phyloP scores from a whole-genome alignment of 2,329 filamentous ascomycete genomes.

The Aspergillus nomiae region DNA sequence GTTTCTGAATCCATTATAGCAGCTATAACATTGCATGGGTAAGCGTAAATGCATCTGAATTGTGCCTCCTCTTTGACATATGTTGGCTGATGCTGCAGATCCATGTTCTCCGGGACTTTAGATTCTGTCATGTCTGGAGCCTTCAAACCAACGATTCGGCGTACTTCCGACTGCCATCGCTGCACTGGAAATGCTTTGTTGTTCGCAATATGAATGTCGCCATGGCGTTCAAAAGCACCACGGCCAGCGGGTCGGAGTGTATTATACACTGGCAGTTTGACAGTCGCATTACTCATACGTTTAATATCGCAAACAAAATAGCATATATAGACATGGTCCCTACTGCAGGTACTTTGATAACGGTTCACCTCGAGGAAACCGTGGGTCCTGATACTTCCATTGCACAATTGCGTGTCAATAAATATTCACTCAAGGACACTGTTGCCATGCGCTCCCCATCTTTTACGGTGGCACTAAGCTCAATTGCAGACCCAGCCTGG shows the following conservation, averaged over 20 bases:
- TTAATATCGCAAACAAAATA: constrained; percentile 11
- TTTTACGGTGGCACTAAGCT: constrained; percentile 11
- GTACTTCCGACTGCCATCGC: constrained; percentile 31
- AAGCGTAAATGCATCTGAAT: constrained; percentile 5
- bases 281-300: constrained; percentile 17
- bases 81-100: background rate
- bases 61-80: background rate
- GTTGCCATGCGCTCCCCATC: background rate
- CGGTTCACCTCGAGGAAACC: constrained; percentile 15
- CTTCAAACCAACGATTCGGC: constrained; percentile 21
- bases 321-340: constrained; percentile 21
- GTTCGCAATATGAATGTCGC: constrained; percentile 25
- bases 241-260: constrained; percentile 3
- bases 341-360: constrained; percentile 18
- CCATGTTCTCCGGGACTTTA: constrained; percentile 10
- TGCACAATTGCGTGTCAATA: constrained; percentile 16
- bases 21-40: constrained; percentile 26
- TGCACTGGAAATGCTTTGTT: constrained; percentile 18
- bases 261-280: constrained; percentile 28
- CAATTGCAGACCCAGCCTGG: background rate
- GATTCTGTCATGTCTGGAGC: constrained; percentile 36
- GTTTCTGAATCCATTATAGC: constrained; percentile 26
- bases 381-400: background rate
- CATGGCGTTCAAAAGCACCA: constrained; percentile 15
- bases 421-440: constrained; percentile 11